These are phyloP conservation scores for Salix purpurea DNA, from an alignment of 345 rosid species.

Conservation along the genomic window DNA sequence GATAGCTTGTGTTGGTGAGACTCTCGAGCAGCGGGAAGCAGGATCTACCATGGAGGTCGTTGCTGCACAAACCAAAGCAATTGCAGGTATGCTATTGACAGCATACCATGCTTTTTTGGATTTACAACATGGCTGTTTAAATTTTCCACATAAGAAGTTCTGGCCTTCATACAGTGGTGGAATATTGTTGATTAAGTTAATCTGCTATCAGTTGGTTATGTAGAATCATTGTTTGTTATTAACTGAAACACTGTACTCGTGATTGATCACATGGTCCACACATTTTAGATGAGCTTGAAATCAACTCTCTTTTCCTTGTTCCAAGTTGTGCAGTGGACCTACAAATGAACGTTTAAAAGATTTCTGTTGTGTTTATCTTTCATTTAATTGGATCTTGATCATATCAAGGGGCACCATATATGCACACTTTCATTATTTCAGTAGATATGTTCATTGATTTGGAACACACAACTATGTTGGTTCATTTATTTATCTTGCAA, in stretches of 20 bases:
- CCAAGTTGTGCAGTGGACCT: not conserved
- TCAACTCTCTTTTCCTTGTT: not conserved
- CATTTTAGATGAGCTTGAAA: not conserved
- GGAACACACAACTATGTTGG: not conserved
- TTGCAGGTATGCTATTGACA: conserved; percentile 48
- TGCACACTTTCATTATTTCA: not conserved
- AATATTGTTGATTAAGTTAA: not conserved
- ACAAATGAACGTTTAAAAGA: not conserved
- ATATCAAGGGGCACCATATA: not conserved
- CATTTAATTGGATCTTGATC: not conserved
- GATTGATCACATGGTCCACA: not conserved
- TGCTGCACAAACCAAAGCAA: conserved; percentile 90
- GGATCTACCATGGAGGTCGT: conserved; percentile 83
- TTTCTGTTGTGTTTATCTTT: not conserved
- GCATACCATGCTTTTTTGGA: not conserved
- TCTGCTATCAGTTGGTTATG: not conserved
- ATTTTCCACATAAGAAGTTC: not conserved
- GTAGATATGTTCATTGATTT: not conserved
- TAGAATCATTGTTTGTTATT: not conserved
- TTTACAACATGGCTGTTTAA: not conserved
- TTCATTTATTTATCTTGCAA: not conserved
- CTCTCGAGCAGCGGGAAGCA: conserved; percentile 81
- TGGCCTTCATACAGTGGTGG: not conserved
- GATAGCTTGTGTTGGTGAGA: conserved; percentile 94
- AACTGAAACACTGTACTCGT: not conserved